These are phyloP conservation scores for Xylaria sp. DNA, from an alignment of 2,329 filamentous ascomycete genomes.

Conservation along the genomic window DNA sequence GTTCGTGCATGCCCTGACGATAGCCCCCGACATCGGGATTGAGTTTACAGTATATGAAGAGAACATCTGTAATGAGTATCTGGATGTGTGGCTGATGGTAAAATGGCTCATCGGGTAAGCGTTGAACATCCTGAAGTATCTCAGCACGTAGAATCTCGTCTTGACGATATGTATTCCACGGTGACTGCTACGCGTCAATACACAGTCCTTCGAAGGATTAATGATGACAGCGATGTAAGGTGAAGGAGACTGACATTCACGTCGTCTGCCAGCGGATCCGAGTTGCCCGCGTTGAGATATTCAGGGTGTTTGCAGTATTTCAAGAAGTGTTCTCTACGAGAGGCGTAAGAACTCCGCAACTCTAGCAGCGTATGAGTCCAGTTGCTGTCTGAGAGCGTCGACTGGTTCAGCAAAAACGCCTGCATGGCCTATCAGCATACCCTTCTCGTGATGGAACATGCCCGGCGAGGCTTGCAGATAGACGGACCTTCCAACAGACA, in stretches of 20 bases:
- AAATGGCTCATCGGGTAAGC: constrained; percentile 89
- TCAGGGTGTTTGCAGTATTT: constrained; percentile 85
- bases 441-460: background rate
- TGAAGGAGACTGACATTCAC: constrained; percentile 50
- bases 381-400: constrained; percentile 60
- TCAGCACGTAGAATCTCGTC: constrained; percentile 86
- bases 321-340: constrained; percentile 75
- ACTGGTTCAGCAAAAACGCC: constrained; percentile 81
- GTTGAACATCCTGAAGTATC: constrained; percentile 91
- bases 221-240: background rate
- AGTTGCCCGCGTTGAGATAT: constrained; percentile 69
- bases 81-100: constrained; percentile 84
- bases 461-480: background rate
- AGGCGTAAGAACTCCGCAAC: constrained; percentile 75
- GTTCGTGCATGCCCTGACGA: constrained; percentile 98
- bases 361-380: constrained; percentile 74
- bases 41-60: constrained; percentile 94
- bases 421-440: constrained; percentile 44
- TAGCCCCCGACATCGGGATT: constrained; percentile 87
- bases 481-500: constrained; percentile 83
- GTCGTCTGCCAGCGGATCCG: constrained; percentile 89
- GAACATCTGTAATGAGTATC: constrained; percentile 79
- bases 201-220: background rate
- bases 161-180: constrained; percentile 84
- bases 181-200: constrained; percentile 65